Conservation (phyloP, 306 rosid species). For the Cucumis cinereus region DNA sequence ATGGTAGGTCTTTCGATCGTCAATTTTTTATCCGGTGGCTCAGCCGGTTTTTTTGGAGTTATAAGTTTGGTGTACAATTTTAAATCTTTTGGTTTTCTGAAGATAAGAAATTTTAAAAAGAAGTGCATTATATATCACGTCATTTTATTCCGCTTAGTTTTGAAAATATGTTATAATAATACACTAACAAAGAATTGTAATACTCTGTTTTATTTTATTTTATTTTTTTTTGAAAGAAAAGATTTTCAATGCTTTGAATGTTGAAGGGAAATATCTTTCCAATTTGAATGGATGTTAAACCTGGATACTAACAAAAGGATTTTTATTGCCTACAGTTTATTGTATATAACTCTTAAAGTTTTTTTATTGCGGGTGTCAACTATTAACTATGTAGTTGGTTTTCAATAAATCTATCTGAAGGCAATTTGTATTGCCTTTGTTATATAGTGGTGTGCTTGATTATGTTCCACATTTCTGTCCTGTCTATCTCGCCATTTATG, state of each 20-base stretch:
- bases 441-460: neutral
- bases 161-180: neutral
- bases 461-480: neutral
- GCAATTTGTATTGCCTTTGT: neutral
- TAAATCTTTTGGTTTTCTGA: neutral
- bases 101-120: neutral
- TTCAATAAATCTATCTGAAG: neutral
- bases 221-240: neutral
- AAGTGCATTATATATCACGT: neutral
- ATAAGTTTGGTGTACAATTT: neutral
- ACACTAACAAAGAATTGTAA: neutral
- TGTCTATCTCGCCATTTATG: neutral
- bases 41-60: neutral
- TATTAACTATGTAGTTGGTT: neutral
- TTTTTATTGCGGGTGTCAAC: neutral
- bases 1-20: conserved; percentile 39
- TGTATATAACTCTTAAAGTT: neutral
- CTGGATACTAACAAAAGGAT: neutral
- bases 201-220: neutral
- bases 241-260: neutral
- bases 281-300: neutral
- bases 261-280: neutral
- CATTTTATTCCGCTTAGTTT: neutral
- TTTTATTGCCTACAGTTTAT: neutral
- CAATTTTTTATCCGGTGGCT: neutral